Conservation (phyloP, 345 rosid genomes). For the Eucalyptus curtisii region DNA sequence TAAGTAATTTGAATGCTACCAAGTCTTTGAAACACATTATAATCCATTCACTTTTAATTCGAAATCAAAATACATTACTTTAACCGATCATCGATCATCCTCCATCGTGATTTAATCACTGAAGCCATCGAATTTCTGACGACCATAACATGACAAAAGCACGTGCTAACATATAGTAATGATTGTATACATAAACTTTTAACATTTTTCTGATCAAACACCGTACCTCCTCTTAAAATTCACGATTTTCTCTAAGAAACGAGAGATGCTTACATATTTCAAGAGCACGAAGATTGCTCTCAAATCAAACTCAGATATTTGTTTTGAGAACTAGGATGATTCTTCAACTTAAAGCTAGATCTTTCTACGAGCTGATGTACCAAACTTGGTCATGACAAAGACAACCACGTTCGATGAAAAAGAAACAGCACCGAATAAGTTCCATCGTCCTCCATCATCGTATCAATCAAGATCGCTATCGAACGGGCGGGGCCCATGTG, state of each 20-base stretch:
- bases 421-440: background rate
- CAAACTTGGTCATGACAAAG: background rate
- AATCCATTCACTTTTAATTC: background rate
- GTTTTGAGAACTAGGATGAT: background rate
- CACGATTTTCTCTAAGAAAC: fast-evolving
- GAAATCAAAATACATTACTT: background rate
- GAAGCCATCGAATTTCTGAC: fast-evolving
- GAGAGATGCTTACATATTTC: background rate
- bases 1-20: background rate
- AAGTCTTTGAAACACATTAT: background rate
- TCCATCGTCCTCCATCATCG: background rate
- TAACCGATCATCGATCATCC: background rate
- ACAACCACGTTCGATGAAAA: background rate
- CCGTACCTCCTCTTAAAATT: background rate
- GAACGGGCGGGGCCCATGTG: background rate
- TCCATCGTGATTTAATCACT: background rate
- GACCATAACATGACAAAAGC: background rate
- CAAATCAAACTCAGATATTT: background rate
- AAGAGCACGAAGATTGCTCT: background rate
- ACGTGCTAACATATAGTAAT: background rate
- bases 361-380: background rate
- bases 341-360: background rate
- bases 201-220: fast-evolving
- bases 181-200: background rate
- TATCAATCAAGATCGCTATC: background rate